A percentile compares a stretch with the other conserved stretches of the same genome.
Evolutionary conservation across 23 red algal species (phyloP).

Genomic region (Agarophyton chilense): DNA sequence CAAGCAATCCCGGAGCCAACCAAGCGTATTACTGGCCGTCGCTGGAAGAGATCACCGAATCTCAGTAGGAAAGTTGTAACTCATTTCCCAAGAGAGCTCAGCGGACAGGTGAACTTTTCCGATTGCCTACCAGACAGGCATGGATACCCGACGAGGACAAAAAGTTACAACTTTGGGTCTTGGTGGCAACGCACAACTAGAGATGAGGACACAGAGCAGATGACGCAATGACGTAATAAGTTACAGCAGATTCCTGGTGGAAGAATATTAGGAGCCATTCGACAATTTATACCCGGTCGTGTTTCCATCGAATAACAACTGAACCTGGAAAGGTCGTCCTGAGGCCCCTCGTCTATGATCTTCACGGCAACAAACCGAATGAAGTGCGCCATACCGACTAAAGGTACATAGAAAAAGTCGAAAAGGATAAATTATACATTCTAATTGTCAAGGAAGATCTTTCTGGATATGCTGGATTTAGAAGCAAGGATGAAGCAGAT

Average conservation of each 20-base stretch:
- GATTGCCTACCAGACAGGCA: neutral
- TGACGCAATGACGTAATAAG: neutral
- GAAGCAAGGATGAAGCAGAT: slow-evolving; percentile 19
- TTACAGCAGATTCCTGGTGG: slow-evolving; percentile 20
- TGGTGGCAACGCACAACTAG: slow-evolving; percentile 22
- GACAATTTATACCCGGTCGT: neutral
- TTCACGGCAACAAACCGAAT: neutral
- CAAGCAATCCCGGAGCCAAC: neutral
- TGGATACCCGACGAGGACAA: slow-evolving; percentile 18
- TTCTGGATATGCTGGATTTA: slow-evolving; percentile 4
- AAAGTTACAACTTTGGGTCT: slow-evolving; percentile 5
- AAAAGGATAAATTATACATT: slow-evolving; percentile 7
- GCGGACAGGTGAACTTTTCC: neutral
- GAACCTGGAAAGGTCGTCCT: neutral
- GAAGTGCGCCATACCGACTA: slow-evolving; percentile 39
- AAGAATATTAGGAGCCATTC: neutral
- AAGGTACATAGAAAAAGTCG: neutral
- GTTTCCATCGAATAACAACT: slow-evolving; percentile 1
- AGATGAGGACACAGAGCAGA: slow-evolving; percentile 21
- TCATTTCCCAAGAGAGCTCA: neutral
- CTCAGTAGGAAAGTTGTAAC: neutral
- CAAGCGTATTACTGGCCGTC: neutral
- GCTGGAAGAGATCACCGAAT: neutral
- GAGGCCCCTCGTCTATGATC: neutral
- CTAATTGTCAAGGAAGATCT: slow-evolving; percentile 55